A percentile compares a stretch with the other conserved stretches of the same genome.
Conservation (phyloP, 2,329 filamentous ascomycete species). For the Sclerotinia glacialis region DNA sequence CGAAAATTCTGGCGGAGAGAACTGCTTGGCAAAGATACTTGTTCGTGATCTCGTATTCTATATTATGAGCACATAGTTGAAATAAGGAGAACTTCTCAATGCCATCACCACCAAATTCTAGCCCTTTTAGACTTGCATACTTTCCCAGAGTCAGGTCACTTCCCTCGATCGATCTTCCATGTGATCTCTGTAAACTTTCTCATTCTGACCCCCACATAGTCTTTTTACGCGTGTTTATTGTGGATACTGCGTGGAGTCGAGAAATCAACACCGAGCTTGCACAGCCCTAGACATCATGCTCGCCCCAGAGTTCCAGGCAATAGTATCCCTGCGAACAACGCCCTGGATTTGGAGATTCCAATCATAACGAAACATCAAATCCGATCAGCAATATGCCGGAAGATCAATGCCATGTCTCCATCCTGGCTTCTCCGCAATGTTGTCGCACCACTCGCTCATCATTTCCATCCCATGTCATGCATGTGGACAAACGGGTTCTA, state of each 20-base stretch:
- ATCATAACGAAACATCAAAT: conserved; percentile 6
- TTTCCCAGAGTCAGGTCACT: background rate
- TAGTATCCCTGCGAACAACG: conserved; percentile 1
- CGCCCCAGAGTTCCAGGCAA: conserved; percentile 5
- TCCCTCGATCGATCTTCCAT: background rate
- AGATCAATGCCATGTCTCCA: conserved; percentile 6
- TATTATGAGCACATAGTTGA: background rate
- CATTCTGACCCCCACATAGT: conserved; percentile 6
- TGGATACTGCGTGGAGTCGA: conserved; percentile 8
- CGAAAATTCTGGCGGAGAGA: background rate
- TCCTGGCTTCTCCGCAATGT: background rate
- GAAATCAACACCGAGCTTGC: conserved; percentile 2
- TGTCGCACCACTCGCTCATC: conserved; percentile 7
- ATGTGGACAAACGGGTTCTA: background rate
- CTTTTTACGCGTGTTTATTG: conserved; percentile 6
- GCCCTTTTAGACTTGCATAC: background rate
- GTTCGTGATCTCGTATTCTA: background rate
- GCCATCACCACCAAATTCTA: background rate
- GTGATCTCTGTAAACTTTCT: background rate
- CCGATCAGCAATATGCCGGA: conserved; percentile 1
- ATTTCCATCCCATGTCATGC: conserved; percentile 2
- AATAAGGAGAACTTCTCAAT: background rate
- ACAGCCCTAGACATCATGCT: conserved; percentile 16
- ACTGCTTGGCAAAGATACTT: background rate
- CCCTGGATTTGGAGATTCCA: background rate